Base-by-base conservation (phyloP, 202 grass and related monocot genomes). In the Schoenoplectus tabernaemontani region DNA sequence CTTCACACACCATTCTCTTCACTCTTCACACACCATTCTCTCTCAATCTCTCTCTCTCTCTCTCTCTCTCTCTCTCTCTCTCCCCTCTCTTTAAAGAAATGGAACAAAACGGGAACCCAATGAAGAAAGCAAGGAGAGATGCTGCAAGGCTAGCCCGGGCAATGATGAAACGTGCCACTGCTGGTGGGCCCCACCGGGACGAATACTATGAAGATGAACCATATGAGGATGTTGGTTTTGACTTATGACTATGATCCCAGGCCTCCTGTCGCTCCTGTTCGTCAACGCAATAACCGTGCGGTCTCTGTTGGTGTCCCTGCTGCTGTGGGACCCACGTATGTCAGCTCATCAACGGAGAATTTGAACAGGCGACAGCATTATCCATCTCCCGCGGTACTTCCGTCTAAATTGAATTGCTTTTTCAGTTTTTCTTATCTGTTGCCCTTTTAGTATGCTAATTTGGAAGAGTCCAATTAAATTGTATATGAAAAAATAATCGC, bases 101-200 rank as follows among this genome's bases (percentile, higher is more conserved):
- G 77, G 77, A 79, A 79, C 5, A 19, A 79, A n/a, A 50, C 37
- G 3, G 57, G 23, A 79, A 60, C 23, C 23, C 34, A 30, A 11
- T 64, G 22, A 79, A 46, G 59, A 79, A 13, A 64, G 8, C 17
- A 28, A 57, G 64, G 24, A 79, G 19, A 9, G 77, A 79, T 62
- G 77, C 77, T 9, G 77, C 57, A 7, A 12, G 77, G 38, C 56
- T 79, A 36, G 57, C 53, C 17, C 57, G 42, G 57, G 75, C n/a
- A 33, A 64, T 79, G 77, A 60, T 79, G 53, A 64, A 79, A 79
- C 77, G 58, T 62, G 24, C 44, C 65, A 23, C n/a, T n/a, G n/a
- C 0, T 9, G 10, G 20, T 37, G 33, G 37, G 23, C 51, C 71
- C 53, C 51, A 15, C 3, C 22, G 20, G 33, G 75, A 78, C 17